Conservation (phyloP, 2,329 filamentous ascomycete genomes). For the Verticillium klebahnii region DNA sequence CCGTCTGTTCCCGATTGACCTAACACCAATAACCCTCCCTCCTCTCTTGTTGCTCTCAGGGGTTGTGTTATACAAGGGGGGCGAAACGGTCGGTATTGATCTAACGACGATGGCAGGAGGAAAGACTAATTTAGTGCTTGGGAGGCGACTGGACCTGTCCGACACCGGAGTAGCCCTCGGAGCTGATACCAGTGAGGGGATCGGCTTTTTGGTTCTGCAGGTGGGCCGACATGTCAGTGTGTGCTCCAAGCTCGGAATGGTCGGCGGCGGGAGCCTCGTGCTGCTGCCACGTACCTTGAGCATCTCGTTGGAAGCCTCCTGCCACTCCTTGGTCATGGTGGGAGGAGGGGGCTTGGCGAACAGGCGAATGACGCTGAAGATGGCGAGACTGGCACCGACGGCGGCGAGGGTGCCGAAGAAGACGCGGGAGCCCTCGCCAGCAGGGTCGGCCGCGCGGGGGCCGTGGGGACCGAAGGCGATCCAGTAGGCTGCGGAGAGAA, state of each 20-base stretch:
- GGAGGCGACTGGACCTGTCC: conserved; percentile 72
- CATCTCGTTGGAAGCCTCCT: conserved; percentile 92
- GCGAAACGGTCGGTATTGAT: conserved; percentile 11
- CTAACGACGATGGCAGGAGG: conserved; percentile 12
- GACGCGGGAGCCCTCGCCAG: conserved; percentile 80
- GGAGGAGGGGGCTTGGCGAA: conserved; percentile 69
- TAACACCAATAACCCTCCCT: conserved; percentile 21
- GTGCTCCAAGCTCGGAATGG: not conserved
- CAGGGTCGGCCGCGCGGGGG: conserved; percentile 75
- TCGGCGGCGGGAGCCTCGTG: not conserved
- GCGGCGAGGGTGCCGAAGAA: conserved; percentile 68
- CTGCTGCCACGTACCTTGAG: conserved; percentile 63
- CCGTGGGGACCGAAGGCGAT: conserved; percentile 97
- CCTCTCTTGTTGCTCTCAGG: conserved; percentile 20
- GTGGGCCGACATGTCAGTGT: conserved; percentile 2
- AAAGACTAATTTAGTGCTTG: conserved; percentile 35
- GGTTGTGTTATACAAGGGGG: conserved; percentile 30
- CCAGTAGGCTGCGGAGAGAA: conserved; percentile 76
- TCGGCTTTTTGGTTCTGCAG: conserved; percentile 75
- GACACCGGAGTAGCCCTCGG: conserved; percentile 72
- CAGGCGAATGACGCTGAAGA: conserved; percentile 70
- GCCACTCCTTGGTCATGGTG: conserved; percentile 96
- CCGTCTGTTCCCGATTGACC: conserved; percentile 20
- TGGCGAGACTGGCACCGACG: conserved; percentile 57
- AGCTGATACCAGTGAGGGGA: conserved; percentile 78